Conservation (phyloP, 768 basidiomycete species). For the Suillus subaureus region DNA sequence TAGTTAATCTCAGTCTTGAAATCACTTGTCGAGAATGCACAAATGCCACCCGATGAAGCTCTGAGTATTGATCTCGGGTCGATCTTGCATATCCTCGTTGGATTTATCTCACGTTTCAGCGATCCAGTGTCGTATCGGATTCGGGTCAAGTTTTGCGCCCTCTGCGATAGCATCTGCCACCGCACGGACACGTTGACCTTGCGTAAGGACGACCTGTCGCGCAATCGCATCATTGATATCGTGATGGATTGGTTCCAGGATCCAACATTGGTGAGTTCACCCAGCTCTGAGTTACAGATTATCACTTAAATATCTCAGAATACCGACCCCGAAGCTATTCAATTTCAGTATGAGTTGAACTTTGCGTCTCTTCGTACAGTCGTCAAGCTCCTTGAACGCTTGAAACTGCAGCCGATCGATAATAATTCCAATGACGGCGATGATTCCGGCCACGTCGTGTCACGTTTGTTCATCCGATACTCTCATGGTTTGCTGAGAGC, state of each 20-base stretch:
- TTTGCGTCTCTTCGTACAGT: slow-evolving; percentile 71
- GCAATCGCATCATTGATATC: slow-evolving; percentile 73
- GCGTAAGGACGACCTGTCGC: slow-evolving; percentile 65
- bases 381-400: slow-evolving; percentile 73
- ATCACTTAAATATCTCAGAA: slow-evolving; percentile 28
- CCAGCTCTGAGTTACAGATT: neutral
- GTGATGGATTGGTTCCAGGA: slow-evolving; percentile 81
- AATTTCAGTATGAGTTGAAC: slow-evolving; percentile 67
- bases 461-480: slow-evolving; percentile 81
- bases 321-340: slow-evolving; percentile 38
- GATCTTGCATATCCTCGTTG: slow-evolving; percentile 59
- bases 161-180: slow-evolving; percentile 69
- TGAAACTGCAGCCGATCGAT: slow-evolving; percentile 66
- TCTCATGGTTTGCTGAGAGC: slow-evolving; percentile 65
- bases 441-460: slow-evolving; percentile 68
- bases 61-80: slow-evolving; percentile 65
- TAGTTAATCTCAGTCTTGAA: slow-evolving; percentile 79
- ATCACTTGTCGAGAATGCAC: slow-evolving; percentile 73
- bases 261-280: slow-evolving; percentile 46
- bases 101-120: slow-evolving; percentile 64
- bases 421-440: slow-evolving; percentile 55
- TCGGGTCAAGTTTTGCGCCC: slow-evolving; percentile 72
- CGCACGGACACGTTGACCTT: slow-evolving; percentile 61
- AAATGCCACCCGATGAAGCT: slow-evolving; percentile 57
- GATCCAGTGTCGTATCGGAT: slow-evolving; percentile 59